These are phyloP conservation scores for Exserohilum turcica DNA, from an alignment of 2,329 filamentous ascomycete genomes.

Conservation along the genomic window DNA sequence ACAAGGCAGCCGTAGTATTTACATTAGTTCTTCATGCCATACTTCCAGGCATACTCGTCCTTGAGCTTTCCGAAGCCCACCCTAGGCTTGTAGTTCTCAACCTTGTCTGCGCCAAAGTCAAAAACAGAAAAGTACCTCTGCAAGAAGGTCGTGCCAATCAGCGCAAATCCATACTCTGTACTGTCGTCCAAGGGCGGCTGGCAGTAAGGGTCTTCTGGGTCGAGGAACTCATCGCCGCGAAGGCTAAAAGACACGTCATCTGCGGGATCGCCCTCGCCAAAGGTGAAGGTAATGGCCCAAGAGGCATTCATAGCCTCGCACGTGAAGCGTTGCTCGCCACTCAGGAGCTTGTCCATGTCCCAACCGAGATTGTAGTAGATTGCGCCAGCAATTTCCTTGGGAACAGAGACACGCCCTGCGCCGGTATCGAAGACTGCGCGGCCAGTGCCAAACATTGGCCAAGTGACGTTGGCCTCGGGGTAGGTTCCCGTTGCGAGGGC, in stretches of 20 bases:
- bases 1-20: too few species aligned
- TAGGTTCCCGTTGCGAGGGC: background rate
- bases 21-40: background rate
- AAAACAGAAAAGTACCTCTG: constrained; percentile 17
- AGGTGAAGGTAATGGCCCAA: constrained; percentile 23
- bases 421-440: constrained; percentile 26
- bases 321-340: constrained; percentile 16
- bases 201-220: constrained; percentile 16
- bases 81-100: constrained; percentile 18
- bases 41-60: constrained; percentile 23
- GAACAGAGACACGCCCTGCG: constrained; percentile 21
- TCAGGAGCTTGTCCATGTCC: constrained; percentile 19
- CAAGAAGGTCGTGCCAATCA: constrained; percentile 20
- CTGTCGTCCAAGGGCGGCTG: constrained; percentile 21
- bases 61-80: constrained; percentile 28
- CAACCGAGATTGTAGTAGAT: constrained; percentile 28
- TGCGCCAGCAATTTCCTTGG: constrained; percentile 10
- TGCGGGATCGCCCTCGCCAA: constrained; percentile 14
- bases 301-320: constrained; percentile 24
- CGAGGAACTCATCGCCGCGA: constrained; percentile 13
- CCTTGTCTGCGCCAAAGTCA: constrained; percentile 22
- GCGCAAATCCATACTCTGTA: constrained; percentile 9
- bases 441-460: constrained; percentile 1
- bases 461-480: constrained; percentile 13
- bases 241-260: constrained; percentile 20